Evolutionary conservation across 2,329 filamentous ascomycete species (phyloP).

Genomic region (Alternaria sp.): DNA sequence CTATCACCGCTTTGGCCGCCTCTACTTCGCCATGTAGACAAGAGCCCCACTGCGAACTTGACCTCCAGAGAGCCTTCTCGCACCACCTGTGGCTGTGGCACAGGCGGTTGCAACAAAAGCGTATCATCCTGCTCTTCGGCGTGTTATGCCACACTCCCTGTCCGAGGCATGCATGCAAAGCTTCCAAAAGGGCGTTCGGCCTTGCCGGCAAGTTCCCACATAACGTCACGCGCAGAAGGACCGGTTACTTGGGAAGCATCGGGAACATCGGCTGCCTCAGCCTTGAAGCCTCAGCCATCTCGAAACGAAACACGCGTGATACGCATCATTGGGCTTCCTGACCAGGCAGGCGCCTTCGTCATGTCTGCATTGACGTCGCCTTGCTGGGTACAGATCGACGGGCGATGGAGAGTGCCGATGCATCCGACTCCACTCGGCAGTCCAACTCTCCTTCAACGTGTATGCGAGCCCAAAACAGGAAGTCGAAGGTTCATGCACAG

Average conservation of each 20-base stretch:
- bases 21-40: not conserved
- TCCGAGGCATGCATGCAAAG: conserved; percentile 30
- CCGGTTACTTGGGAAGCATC: conserved; percentile 2
- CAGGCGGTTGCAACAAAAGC: conserved; percentile 26
- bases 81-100: conserved; percentile 11
- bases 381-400: not conserved
- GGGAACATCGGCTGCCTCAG: conserved; percentile 23
- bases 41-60: not conserved
- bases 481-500: not conserved
- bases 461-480: not conserved
- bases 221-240: conserved; percentile 11
- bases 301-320: conserved; percentile 22
- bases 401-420: not conserved
- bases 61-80: not conserved
- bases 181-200: conserved; percentile 1
- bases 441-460: not conserved
- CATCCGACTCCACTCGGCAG: not conserved
- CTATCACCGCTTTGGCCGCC: conserved; percentile 6
- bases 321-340: conserved; percentile 6
- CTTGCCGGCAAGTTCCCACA: not conserved
- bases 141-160: conserved; percentile 33
- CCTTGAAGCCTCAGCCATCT: conserved; percentile 11
- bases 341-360: not conserved
- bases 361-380: conserved; percentile 3
- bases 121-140: conserved; percentile 2